These are phyloP conservation scores for Nitzschia sp. DNA, from an alignment of 108 stramenopile genomes.

Conservation along the genomic window DNA sequence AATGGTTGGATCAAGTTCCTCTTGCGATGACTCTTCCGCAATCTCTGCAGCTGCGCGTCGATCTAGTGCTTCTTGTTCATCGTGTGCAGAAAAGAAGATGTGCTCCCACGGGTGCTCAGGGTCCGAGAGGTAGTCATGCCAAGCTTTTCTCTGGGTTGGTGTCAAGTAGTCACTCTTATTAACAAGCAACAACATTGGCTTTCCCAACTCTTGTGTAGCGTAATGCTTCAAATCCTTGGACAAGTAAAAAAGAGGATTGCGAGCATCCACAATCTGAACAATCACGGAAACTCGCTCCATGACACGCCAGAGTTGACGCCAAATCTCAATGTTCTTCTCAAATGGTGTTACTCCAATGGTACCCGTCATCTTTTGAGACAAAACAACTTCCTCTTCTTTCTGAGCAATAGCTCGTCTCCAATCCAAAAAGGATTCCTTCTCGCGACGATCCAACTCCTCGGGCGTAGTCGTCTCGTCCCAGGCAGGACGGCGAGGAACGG, in stretches of 20 bases:
- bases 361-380: slow-evolving; percentile 9
- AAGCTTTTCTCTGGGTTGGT: slow-evolving; percentile 72
- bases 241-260: slow-evolving; percentile 96
- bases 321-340: slow-evolving; percentile 99
- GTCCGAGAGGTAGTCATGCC: slow-evolving; percentile 82
- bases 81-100: slow-evolving; percentile 93
- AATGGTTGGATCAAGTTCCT: slow-evolving; percentile 28
- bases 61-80: slow-evolving; percentile 89
- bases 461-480: slow-evolving; percentile 91
- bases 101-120: slow-evolving; percentile 72
- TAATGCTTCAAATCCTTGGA: slow-evolving; percentile 86
- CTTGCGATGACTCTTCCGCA: slow-evolving; percentile 30
- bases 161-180: slow-evolving; percentile 98
- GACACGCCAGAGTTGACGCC: slow-evolving; percentile 99
- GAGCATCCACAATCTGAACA: slow-evolving; percentile 95
- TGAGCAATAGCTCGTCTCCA: slow-evolving; percentile 93
- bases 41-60: slow-evolving; percentile 16
- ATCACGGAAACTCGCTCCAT: slow-evolving; percentile 91
- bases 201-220: slow-evolving; percentile 80
- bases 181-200: slow-evolving; percentile 87
- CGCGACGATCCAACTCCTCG: slow-evolving; percentile 80
- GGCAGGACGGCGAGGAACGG: slow-evolving; percentile 89
- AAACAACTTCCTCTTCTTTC: slow-evolving; percentile 77
- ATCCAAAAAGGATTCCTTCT: slow-evolving; percentile 90
- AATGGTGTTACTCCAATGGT: slow-evolving; percentile 87